Base-by-base conservation (phyloP, 2,329 filamentous ascomycete genomes). In the Xylariaceae sp. region DNA sequence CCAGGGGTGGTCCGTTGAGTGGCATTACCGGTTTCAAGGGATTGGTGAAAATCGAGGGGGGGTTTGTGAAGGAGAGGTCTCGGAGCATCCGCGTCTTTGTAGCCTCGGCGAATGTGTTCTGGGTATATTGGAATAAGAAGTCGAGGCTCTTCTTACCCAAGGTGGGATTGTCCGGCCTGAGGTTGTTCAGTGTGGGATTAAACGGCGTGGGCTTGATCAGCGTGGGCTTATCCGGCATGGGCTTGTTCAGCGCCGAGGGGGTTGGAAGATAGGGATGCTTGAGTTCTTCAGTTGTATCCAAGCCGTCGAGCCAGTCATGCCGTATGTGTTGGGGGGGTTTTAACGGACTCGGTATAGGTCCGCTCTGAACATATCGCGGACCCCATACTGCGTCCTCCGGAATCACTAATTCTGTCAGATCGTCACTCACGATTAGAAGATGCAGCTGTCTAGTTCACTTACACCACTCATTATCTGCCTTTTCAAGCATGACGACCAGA, bases 1-100 rank as follows among this genome's bases (percentile, higher is more conserved):
- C 74, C 1, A 67, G 36, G 30, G 62, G 64, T 21, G 67, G 67
- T 5, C 65, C 71, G 32, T 71, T 64, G 47, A 71, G 63, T 1
- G 73, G 71, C 36, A 74, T 64, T 9, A 61, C 61, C 1, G 71
- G 71, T 47, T 68, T 65, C 13, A 60, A 49, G 12, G 66, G 63
- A 48, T 67, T 67, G 9, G 60, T 56, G 49, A 69, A 71, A n/a
- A 71, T 56, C 43, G 61, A 65, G 10, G 58, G 60, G 10, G 59
- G 57, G n/a, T 58, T 56, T 32, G 61, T 61, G 53, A 66, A 73
- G 21, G 67, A 64, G 34, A 57, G 56, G 21, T 69, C 60, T 13
- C 72, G 68, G 43, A 69, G 50, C 6, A 18, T 18, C 32, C 57
- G 55, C 16, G 18, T 32, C 34, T 55, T 48, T 21, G 18, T 19